Percentiles rank a stretch among this genome's conserved stretches.
Evolutionary conservation across 2,329 filamentous ascomycete species (phyloP).

Genomic region (Grosmannia huntii): DNA sequence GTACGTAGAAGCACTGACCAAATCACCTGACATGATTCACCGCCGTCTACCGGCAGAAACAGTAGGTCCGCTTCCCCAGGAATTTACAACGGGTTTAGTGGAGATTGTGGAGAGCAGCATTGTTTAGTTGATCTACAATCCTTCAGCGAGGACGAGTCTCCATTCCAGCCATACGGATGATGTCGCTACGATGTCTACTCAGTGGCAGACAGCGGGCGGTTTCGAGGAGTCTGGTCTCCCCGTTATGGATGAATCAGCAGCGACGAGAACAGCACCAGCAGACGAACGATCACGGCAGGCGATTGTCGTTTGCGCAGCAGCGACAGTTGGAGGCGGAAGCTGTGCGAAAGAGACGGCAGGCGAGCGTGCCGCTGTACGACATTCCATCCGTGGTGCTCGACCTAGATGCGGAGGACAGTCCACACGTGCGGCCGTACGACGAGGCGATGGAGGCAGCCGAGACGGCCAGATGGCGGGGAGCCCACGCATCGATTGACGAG

Average conservation of each 20-base stretch:
- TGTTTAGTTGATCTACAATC: too few species aligned
- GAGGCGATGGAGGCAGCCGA: constrained; percentile 22
- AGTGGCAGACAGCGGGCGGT: background rate
- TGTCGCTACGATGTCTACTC: background rate
- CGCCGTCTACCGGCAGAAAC: background rate
- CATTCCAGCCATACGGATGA: background rate
- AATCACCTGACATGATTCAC: background rate
- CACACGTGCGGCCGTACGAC: constrained; percentile 28
- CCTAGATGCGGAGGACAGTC: constrained; percentile 35
- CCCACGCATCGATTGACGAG: constrained; percentile 9
- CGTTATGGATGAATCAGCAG: background rate
- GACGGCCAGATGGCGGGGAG: constrained; percentile 17
- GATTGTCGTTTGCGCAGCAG: background rate
- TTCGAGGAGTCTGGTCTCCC: background rate
- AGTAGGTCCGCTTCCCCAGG: background rate
- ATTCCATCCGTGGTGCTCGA: constrained; percentile 34
- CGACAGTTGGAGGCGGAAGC: background rate
- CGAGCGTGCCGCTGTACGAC: constrained; percentile 18
- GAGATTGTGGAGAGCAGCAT: background rate
- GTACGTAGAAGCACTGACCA: background rate
- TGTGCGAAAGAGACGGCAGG: background rate
- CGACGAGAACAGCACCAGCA: background rate
- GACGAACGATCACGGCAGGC: background rate
- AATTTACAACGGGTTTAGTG: background rate
- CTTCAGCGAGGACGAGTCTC: too few species aligned